Base-by-base conservation (phyloP, 192 early-diverging fungal genomes). In the Spizellomyces punctatus region DNA sequence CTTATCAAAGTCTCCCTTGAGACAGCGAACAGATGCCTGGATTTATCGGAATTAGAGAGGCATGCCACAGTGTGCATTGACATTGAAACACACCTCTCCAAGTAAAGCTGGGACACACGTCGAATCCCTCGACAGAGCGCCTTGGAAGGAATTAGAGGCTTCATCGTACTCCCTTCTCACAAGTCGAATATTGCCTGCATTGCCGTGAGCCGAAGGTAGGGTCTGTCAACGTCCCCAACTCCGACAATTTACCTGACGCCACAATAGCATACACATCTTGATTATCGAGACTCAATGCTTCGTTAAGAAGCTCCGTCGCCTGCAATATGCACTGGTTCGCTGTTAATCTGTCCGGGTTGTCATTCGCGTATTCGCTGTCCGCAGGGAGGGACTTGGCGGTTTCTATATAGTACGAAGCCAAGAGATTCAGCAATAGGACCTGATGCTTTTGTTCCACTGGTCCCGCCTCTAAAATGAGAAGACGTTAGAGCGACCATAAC, bases 401-500 rank as follows among this genome's bases (percentile, higher is more conserved):
- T 58, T 91, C 85, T 65, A 96, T 90, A 74, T 92, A 83, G 19
- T 91, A 87, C 50, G 87, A 88, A 10, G 93, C 92, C 49, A 94
- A 79, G 7, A 89, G 74, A 47, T 87, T 92, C 16, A 93, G 83
- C 3, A 96, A 80, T 6, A 90, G 90, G 14, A 93, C 14, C 27
- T 64, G 55, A 21, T 69, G 63, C 9, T 49, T 66, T 63, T 58
- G n/a, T 42, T 69, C 54, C 6, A 43, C 22, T 19, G 73, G 21
- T 12, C 47, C 16, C 46, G 16, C 62, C 8, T n/a, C 64, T 62
- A 61, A 19, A 52, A 54, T 2, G 27, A 36, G 27, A 36, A 36
- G 3, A 36, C 27, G 27, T 36, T 36, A 36, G 27, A 36, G 27
- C 27, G 27, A 36, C 27, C 27, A 2, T 36, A 2, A 36, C 27